Conservation (phyloP, 2,329 filamentous ascomycete species). For the Exophiala oligosperma region DNA sequence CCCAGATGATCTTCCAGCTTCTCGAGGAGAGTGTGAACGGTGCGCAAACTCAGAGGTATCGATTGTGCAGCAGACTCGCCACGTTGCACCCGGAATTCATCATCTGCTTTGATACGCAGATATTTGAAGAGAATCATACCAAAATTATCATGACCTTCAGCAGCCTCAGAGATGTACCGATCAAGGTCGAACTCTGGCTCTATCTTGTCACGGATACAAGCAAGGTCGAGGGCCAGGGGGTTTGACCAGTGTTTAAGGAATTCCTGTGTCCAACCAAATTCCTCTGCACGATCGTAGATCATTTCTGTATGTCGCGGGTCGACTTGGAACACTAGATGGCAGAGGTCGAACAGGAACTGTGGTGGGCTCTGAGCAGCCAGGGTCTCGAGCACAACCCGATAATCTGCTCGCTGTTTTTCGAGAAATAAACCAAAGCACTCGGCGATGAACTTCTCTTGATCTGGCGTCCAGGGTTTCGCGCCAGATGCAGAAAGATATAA, state of each 20-base stretch:
- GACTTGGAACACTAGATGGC: conserved; percentile 73
- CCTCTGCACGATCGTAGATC: conserved; percentile 76
- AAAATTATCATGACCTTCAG: conserved; percentile 24
- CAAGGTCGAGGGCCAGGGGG: conserved; percentile 83
- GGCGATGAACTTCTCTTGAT: conserved; percentile 51
- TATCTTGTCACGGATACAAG: conserved; percentile 79
- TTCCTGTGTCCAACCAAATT: conserved; percentile 81
- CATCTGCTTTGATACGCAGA: conserved; percentile 76
- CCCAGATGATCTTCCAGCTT: conserved; percentile 69
- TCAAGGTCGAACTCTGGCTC: conserved; percentile 63
- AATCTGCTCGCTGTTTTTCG: conserved; percentile 72
- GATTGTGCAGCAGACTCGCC: conserved; percentile 66
- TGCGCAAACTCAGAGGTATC: conserved; percentile 78
- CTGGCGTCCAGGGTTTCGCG: conserved; percentile 50
- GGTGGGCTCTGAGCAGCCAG: conserved; percentile 87
- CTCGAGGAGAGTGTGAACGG: conserved; percentile 75
- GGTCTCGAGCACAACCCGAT: conserved; percentile 86
- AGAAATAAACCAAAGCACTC: conserved; percentile 74
- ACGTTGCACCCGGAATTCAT: conserved; percentile 74
- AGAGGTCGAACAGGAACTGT: conserved; percentile 77
- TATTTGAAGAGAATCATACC: conserved; percentile 68
- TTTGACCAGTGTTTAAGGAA: conserved; percentile 71
- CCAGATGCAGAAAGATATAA: conserved; percentile 48
- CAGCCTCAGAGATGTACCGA: conserved; percentile 70
- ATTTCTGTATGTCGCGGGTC: conserved; percentile 66